Conservation (phyloP, 371 early-diverging fungal genomes). For the Mortierella sp. region DNA sequence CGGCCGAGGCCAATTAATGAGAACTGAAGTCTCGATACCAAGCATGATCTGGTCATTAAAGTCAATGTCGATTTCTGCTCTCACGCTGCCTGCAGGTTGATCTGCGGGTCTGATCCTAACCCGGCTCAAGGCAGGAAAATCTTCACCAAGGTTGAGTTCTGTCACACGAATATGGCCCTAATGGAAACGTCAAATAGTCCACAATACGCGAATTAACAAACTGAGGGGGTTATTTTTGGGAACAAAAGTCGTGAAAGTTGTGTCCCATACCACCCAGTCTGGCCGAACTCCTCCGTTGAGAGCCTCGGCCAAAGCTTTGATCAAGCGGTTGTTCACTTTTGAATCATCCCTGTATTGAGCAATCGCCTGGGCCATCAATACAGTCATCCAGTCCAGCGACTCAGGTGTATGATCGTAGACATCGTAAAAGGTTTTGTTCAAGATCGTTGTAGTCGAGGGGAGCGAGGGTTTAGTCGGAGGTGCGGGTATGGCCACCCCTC, state of each 20-base stretch:
- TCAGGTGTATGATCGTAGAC: slow-evolving; percentile 77
- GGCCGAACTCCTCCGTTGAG: slow-evolving; percentile 87
- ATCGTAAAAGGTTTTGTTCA: slow-evolving; percentile 73
- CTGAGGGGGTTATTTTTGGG: background rate
- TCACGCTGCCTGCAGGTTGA: slow-evolving; percentile 72
- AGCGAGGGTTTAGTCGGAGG: slow-evolving; percentile 44
- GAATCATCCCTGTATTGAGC: slow-evolving; percentile 87
- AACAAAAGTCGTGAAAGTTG: background rate
- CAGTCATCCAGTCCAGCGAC: slow-evolving; percentile 93
- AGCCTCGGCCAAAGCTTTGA: slow-evolving; percentile 78
- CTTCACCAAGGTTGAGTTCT: slow-evolving; percentile 89
- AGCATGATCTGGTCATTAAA: slow-evolving; percentile 83
- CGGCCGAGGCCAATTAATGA: slow-evolving; percentile 92
- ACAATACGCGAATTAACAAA: background rate
- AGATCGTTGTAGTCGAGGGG: slow-evolving; percentile 56
- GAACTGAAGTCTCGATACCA: slow-evolving; percentile 84
- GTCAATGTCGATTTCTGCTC: slow-evolving; percentile 85
- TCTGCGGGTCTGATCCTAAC: slow-evolving; percentile 79
- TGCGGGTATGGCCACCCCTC: slow-evolving; percentile 47
- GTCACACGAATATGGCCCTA: slow-evolving; percentile 89
- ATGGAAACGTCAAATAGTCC: background rate
- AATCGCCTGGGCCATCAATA: slow-evolving; percentile 87
- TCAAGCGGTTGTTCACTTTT: slow-evolving; percentile 77
- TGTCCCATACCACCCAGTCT: slow-evolving; percentile 74
- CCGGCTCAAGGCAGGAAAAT: slow-evolving; percentile 84